phyloP scores from a whole-genome alignment of 2,329 filamentous ascomycete genomes.

The Cytospora schulzeri region DNA sequence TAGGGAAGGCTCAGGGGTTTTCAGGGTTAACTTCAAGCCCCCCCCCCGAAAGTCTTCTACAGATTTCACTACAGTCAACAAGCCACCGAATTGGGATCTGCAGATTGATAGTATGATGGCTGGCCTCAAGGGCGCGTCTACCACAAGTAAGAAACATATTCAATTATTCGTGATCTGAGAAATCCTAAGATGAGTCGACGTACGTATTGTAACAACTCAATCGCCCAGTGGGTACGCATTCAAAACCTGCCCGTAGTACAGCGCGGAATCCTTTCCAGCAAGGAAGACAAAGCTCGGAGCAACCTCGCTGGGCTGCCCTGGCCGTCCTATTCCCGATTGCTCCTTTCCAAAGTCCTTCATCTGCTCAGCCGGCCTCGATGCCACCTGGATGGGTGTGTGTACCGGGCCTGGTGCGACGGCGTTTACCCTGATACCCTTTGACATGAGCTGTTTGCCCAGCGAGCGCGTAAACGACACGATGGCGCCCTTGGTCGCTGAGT shows the following conservation, averaged over 20 bases:
- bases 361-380: constrained; percentile 45
- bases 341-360: constrained; percentile 47
- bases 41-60: not conserved
- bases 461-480: constrained; percentile 58
- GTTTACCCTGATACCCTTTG: constrained; percentile 60
- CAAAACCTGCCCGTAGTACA: constrained; percentile 44
- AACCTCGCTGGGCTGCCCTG: constrained; percentile 48
- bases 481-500: constrained; percentile 59
- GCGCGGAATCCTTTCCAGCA: constrained; percentile 42
- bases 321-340: constrained; percentile 40
- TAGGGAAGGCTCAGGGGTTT: not conserved
- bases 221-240: constrained; percentile 45
- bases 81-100: not conserved
- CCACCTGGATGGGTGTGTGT: constrained; percentile 47
- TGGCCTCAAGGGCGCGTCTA: not conserved
- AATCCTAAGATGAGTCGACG: not conserved
- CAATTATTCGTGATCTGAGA: not conserved
- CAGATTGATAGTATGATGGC: too few species aligned
- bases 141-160: not conserved
- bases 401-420: constrained; percentile 47
- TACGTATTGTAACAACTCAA: constrained; percentile 25
- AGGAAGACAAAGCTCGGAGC: constrained; percentile 45
- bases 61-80: not conserved
- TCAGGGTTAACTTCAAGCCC: not conserved
- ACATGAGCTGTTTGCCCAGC: constrained; percentile 54